Evolutionary conservation across 305 asterid species (phyloP).

Genomic region (Ilex paraguariensis): DNA sequence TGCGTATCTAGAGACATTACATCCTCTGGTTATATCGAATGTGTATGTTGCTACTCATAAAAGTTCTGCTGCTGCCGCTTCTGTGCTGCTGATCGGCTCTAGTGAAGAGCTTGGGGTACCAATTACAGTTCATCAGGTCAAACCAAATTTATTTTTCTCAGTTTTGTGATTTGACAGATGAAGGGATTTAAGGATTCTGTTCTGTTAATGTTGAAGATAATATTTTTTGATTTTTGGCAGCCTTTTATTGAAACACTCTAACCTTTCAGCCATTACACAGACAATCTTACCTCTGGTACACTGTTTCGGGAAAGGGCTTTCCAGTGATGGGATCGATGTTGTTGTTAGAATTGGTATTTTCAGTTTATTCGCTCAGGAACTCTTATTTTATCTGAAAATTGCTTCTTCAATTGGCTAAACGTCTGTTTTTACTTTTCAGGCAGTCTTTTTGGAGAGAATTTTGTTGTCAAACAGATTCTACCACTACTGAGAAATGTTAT

Average conservation of each 20-base stretch:
- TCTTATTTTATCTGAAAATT: slow-evolving; percentile 13
- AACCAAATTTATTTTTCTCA: slow-evolving; percentile 10
- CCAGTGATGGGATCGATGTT: slow-evolving; percentile 81
- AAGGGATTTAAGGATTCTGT: no score
- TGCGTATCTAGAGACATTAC: slow-evolving; percentile 71
- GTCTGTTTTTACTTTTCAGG: slow-evolving; percentile 48
- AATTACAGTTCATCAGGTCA: slow-evolving; percentile 90
- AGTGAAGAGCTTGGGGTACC: slow-evolving; percentile 98
- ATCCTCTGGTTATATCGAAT: slow-evolving; percentile 84
- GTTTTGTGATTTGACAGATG: slow-evolving; percentile 7
- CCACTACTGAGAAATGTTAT: slow-evolving; percentile 61
- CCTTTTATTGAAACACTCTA: slow-evolving; percentile 13
- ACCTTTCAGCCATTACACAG: slow-evolving; percentile 42
- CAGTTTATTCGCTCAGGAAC: slow-evolving; percentile 11
- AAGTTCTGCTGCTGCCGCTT: slow-evolving; percentile 79
- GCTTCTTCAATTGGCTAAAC: slow-evolving; percentile 18
- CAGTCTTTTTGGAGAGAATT: slow-evolving; percentile 75
- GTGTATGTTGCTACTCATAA: slow-evolving; percentile 64
- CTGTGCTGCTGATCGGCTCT: slow-evolving; percentile 89
- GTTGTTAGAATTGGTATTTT: slow-evolving; percentile 83
- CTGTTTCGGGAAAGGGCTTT: slow-evolving; percentile 93
- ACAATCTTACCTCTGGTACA: slow-evolving; percentile 84
- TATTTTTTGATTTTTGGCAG: no score
- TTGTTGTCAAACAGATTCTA: slow-evolving; percentile 69
- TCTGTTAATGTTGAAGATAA: no score